Percentiles rank a stretch among this genome's conserved stretches.
Conservation (phyloP, 257 asterid genomes). For the Verbena officinalis region DNA sequence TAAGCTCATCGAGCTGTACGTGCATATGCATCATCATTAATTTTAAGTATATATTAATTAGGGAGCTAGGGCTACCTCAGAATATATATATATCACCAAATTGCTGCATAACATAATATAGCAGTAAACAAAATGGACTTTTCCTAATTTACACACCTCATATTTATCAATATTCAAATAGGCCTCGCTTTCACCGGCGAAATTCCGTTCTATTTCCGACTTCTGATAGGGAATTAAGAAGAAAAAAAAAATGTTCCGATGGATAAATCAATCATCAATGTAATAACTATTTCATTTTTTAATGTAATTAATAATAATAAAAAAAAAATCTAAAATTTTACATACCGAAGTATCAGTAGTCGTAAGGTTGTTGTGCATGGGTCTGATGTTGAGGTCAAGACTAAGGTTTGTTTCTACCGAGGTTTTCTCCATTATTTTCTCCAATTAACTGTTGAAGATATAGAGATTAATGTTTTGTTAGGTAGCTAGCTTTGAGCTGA, state of each 20-base stretch:
- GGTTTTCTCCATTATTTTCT: constrained; percentile 29
- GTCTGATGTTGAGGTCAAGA: constrained; percentile 47
- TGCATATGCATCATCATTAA: no score
- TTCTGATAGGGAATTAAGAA: neutral
- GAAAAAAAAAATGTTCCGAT: no score
- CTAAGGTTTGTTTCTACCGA: constrained; percentile 8
- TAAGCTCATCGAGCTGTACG: constrained; percentile 42
- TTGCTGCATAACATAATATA: neutral
- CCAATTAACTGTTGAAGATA: neutral
- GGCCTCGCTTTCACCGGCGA: neutral
- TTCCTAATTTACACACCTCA: constrained; percentile 7
- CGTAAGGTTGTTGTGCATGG: constrained; percentile 45
- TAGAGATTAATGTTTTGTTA: neutral
- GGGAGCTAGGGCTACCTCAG: no score
- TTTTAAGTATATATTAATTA: no score
- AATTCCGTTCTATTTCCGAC: neutral
- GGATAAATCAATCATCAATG: no score
- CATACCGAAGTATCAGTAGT: constrained; percentile 38
- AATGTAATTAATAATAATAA: no score
- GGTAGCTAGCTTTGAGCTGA: neutral
- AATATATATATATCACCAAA: neutral
- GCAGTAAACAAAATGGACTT: no score
- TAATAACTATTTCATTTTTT: no score
- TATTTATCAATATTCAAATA: neutral
- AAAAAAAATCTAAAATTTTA: no score